Percentiles rank a stretch among this genome's conserved stretches.
Evolutionary conservation across 139 green algal genomes (phyloP).

Genomic region (Mesotaenium endlicherianum): DNA sequence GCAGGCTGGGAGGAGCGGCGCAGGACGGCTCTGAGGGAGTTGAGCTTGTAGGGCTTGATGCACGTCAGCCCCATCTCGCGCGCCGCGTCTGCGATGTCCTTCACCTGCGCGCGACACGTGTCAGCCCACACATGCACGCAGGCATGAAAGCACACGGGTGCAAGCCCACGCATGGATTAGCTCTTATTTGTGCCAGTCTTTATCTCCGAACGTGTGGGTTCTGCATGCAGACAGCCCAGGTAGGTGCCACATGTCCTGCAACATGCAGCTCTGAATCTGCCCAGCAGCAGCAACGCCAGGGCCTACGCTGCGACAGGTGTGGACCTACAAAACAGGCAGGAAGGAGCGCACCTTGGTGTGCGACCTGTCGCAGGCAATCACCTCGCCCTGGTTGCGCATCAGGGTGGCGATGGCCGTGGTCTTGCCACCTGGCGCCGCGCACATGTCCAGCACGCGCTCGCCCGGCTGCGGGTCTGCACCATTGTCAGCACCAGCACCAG

Average conservation of each 20-base stretch:
- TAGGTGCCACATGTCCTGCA: too few species aligned
- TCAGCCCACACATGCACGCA: too few species aligned
- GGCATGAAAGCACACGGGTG: too few species aligned
- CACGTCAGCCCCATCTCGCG: conserved; percentile 67
- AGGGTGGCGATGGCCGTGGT: conserved; percentile 80
- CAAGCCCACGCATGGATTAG: too few species aligned
- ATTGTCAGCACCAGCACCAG: too few species aligned
- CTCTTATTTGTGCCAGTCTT: too few species aligned
- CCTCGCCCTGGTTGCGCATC: conserved; percentile 71
- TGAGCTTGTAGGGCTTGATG: conserved; percentile 72
- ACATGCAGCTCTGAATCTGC: too few species aligned
- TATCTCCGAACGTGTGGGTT: too few species aligned
- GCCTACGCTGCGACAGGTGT: too few species aligned
- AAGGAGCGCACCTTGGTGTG: conserved; percentile 70
- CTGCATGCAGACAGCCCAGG: too few species aligned
- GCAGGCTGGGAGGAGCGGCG: background rate
- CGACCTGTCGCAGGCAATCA: conserved; percentile 80
- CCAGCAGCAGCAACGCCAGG: too few species aligned
- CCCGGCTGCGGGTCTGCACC: conserved; percentile 28
- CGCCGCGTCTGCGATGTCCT: conserved; percentile 56
- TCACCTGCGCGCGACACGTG: conserved; percentile 31
- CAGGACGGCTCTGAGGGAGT: conserved; percentile 59
- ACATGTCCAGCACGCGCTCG: conserved; percentile 85
- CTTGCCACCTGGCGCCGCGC: conserved; percentile 87
- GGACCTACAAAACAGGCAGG: background rate